These are phyloP conservation scores for Agrocybe praecox DNA, from an alignment of 768 basidiomycete genomes.

Conservation along the genomic window DNA sequence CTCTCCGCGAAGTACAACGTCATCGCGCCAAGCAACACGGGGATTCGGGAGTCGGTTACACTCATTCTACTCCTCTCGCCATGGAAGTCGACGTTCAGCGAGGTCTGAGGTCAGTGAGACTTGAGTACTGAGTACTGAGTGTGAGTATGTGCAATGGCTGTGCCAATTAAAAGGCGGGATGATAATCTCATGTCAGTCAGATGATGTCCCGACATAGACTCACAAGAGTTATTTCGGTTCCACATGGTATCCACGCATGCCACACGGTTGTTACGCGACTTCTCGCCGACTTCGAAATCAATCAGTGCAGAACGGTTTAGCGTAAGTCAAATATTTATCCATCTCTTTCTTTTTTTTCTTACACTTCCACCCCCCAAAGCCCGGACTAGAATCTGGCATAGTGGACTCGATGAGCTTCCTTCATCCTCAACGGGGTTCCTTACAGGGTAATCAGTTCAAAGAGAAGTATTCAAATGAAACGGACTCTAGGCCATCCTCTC, in stretches of 20 bases:
- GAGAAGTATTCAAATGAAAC: slow-evolving; percentile 7
- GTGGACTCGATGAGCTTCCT: slow-evolving; percentile 19
- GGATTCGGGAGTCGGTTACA: too few relatives aligned
- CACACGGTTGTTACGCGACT: slow-evolving; percentile 6
- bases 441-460: slow-evolving; percentile 7
- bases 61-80: too few relatives aligned
- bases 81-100: too few relatives aligned
- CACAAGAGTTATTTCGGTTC: background rate
- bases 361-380: background rate
- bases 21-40: too few relatives aligned
- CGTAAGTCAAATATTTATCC: background rate
- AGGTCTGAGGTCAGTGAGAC: too few relatives aligned
- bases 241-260: slow-evolving; percentile 7
- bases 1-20: too few relatives aligned
- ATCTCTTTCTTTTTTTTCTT: background rate
- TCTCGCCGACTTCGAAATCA: slow-evolving; percentile 4
- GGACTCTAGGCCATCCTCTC: slow-evolving; percentile 7
- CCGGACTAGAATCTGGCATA: background rate
- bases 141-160: too few relatives aligned
- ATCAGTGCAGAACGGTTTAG: background rate
- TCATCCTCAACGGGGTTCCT: slow-evolving; percentile 13
- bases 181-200: too few relatives aligned
- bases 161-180: too few relatives aligned
- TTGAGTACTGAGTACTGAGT: too few relatives aligned
- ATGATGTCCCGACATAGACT: background rate